Evolutionary conservation across 2,329 filamentous ascomycete species (phyloP).

Genomic region (Fusarium sp.): DNA sequence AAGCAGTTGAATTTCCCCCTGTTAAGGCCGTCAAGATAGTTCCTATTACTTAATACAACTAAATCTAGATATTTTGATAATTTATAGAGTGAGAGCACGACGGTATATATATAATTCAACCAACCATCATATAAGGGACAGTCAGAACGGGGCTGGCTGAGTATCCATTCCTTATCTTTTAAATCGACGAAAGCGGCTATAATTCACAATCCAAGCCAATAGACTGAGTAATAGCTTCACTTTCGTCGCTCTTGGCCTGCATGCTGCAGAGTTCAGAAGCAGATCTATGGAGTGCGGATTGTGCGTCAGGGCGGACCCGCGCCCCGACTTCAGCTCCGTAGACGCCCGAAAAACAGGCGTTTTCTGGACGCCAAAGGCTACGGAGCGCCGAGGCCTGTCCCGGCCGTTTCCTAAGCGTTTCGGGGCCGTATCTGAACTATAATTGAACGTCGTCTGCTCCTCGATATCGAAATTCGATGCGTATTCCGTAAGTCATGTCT

Average conservation of each 20-base stretch:
- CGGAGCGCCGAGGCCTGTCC: conserved; percentile 21
- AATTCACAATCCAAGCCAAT: conserved; percentile 28
- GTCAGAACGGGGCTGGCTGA: conserved; percentile 16
- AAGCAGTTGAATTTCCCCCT: background rate
- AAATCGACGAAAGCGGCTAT: background rate
- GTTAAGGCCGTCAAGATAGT: background rate
- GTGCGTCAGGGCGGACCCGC: conserved; percentile 12
- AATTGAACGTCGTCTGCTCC: conserved; percentile 38
- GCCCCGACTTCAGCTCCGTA: conserved; percentile 30
- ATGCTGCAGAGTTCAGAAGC: conserved; percentile 8
- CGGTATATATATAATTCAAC: conserved; percentile 6
- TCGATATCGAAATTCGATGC: background rate
- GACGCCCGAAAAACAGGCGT: conserved; percentile 37
- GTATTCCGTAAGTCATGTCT: background rate
- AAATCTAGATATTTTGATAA: background rate
- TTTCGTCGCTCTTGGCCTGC: conserved; percentile 10
- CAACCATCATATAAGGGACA: background rate
- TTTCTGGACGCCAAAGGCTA: conserved; percentile 12
- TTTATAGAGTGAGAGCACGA: conserved; percentile 4
- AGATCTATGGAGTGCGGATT: conserved; percentile 13
- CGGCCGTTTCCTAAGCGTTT: conserved; percentile 28
- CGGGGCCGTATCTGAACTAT: conserved; percentile 33
- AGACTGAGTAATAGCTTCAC: conserved; percentile 7
- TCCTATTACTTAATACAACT: conserved; percentile 16
- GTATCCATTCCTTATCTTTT: conserved; percentile 12